Base-by-base conservation (phyloP, 495 filamentous ascomycete species). In the Filosporella fistucella region DNA sequence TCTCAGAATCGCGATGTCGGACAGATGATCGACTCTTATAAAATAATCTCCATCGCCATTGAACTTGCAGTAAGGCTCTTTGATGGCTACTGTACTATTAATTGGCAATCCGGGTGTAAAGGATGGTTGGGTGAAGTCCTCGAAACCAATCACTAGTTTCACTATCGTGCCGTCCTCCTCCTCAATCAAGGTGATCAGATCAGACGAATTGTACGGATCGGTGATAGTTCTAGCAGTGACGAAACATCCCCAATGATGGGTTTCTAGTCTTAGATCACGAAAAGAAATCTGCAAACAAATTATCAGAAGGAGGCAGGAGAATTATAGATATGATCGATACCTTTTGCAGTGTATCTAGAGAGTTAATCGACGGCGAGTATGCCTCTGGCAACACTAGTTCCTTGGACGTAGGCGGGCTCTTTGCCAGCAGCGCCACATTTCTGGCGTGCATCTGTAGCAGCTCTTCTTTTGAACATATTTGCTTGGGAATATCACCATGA, bases 11-110 rank as follows among this genome's bases (percentile, higher is more conserved):
- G 61, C 52, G 17, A 78, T 42, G 47, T 79, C 74, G 10, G 66
- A 71, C 13, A 71, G 54, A 64, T 82, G 76, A 43, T 80, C 77
- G 10, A 79, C 72, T 9, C 74, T 64, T 13, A 80, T 47, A 2
- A 57, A 63, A 55, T 66, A 71, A 2, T 51, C 37, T 2, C 68
- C 69, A 42, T 69, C 52, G 2, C 51, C 53, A 41, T 56, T 68
- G 0, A 55, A 29, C 42, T 72, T 74, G 38, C 72, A 59, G 53
- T 72, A 80, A 2, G 77, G 75, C 47, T 80, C 77, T 54, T 79
- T 80, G 49, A 80, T 47, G 13, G 73, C 42, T 1, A 70, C 44
- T 2, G 75, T 58, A 1, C 38, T 58, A 3, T 66, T 65, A 14
- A 57, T 36, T 1, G 38, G 38, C 2, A 76, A 55, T 16, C 59